Evolutionary conservation across 768 basidiomycete genomes (phyloP).

Genomic region (Hebeloma cylindrosporum): DNA sequence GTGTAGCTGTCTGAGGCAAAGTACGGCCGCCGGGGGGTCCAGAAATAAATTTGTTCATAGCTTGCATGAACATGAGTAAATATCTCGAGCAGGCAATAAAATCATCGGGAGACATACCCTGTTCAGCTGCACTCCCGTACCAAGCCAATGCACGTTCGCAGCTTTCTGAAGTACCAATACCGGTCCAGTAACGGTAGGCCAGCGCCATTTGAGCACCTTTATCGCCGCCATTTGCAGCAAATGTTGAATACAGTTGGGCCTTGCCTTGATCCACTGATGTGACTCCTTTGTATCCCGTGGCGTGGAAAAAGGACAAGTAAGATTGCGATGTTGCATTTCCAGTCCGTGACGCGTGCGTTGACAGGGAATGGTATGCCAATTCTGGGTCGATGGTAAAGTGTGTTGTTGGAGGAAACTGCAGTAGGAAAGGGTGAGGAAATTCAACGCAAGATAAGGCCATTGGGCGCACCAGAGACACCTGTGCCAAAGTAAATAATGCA

Average conservation of each 20-base stretch:
- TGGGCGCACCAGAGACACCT: constrained; percentile 63
- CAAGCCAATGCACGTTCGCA: constrained; percentile 82
- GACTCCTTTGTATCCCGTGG: constrained; percentile 75
- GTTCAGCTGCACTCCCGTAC: constrained; percentile 89
- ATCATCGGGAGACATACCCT: constrained; percentile 53
- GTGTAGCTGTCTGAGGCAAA: constrained; percentile 76
- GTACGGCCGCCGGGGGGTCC: constrained; percentile 93
- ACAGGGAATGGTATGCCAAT: constrained; percentile 63
- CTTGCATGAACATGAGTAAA: constrained; percentile 35
- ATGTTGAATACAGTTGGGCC: constrained; percentile 91
- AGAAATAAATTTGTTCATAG: constrained; percentile 75
- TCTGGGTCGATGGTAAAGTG: constrained; percentile 63
- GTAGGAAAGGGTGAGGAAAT: neutral
- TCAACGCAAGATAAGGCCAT: neutral
- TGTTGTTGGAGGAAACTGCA: constrained; percentile 70
- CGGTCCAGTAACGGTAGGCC: constrained; percentile 94
- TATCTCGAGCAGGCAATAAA: neutral
- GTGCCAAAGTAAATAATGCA: constrained; percentile 66
- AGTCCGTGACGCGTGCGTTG: constrained; percentile 60
- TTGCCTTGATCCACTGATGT: constrained; percentile 70
- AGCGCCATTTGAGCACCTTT: constrained; percentile 90
- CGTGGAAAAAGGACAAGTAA: constrained; percentile 82
- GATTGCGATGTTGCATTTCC: constrained; percentile 90
- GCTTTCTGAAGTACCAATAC: constrained; percentile 87
- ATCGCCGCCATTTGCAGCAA: constrained; percentile 86